Evolutionary conservation across 2,329 filamentous ascomycete genomes (phyloP), one percentile per base, ranked within the genome.

Genomic region (Ophiocordyceps sinensis): DNA sequence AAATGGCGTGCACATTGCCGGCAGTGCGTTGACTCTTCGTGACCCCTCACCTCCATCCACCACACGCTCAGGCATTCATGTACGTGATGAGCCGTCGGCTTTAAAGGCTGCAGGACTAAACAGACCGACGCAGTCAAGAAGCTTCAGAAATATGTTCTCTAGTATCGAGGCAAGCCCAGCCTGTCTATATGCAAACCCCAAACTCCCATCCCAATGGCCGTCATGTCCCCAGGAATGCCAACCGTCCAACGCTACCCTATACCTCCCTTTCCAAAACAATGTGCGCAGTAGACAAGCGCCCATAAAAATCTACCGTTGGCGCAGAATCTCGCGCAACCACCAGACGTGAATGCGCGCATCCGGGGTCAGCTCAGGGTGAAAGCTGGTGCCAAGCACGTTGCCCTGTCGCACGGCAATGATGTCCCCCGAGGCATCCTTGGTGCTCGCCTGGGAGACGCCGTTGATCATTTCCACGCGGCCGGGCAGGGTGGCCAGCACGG

Each of bases 371-470:
- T 98, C 91, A 0, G 91, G 91, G 53, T 96, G 91, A 56, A 96
- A 98, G 54, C 88, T 95, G 3, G 84, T 95, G 4, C 87, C 91
- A 52, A 96, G 82, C 0, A 94, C 82, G 60, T 95, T 95, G 1
- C 82, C 85, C 63, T 96, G 88, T 48, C 75, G 73, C 29, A 96
- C 85, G 0, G 89, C 89, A 39, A 96, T 79, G 40, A 96, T 89
- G 49, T 94, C 84, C 2, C 81, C 75, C 3, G 68, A 72, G 36
- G 62, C 62, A n/a, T 60, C 55, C 41, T 58, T 61, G 3, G 51
- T 54, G 32, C 56, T 53, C 23, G 60, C 58, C 51, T 66, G 53
- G 28, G 62, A 57, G 31, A 62, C 47, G 40, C 62, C 56, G 36
- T 56, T 60, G 43, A 60, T 56, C 55, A 62, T 59, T 49, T 61